phyloP scores from a whole-genome alignment of 2,329 filamentous ascomycete species.

The Fusarium subglutinans region DNA sequence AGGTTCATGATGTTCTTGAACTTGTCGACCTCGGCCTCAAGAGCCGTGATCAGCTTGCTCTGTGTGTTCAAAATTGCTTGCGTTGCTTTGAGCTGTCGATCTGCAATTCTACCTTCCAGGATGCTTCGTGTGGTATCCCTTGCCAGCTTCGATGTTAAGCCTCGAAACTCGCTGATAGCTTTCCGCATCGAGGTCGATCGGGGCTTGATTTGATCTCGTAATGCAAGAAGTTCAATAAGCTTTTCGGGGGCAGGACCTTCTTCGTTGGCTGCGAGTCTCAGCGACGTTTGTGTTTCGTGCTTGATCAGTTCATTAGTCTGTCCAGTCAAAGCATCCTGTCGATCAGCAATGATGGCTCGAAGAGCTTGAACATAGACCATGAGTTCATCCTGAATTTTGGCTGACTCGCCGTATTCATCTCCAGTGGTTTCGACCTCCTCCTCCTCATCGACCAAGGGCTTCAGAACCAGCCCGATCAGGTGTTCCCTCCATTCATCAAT shows the following conservation, averaged over 20 bases:
- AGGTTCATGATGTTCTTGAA: conserved; percentile 85
- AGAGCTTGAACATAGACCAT: conserved; percentile 86
- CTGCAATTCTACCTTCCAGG: conserved; percentile 72
- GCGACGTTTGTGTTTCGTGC: conserved; percentile 73
- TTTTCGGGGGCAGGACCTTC: conserved; percentile 77
- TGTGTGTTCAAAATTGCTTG: conserved; percentile 64
- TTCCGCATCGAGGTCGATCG: conserved; percentile 73
- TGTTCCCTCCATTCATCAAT: conserved; percentile 80
- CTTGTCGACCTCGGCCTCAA: conserved; percentile 77
- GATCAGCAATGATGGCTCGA: conserved; percentile 79
- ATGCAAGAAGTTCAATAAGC: conserved; percentile 60
- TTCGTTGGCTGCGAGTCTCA: conserved; percentile 67
- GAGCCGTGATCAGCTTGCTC: conserved; percentile 55
- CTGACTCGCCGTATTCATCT: conserved; percentile 89
- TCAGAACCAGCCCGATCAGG: conserved; percentile 75
- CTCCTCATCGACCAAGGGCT: conserved; percentile 85
- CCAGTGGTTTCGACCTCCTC: conserved; percentile 78
- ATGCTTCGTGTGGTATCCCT: conserved; percentile 62
- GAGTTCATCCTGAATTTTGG: conserved; percentile 87
- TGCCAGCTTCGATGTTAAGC: conserved; percentile 66
- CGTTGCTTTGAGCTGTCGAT: conserved; percentile 68
- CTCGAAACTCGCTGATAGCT: conserved; percentile 74
- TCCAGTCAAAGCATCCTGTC: conserved; percentile 79
- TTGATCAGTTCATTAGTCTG: conserved; percentile 78
- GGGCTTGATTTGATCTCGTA: conserved; percentile 60